Conservation (phyloP, 2,329 filamentous ascomycete species). For the Endothia cerciana region DNA sequence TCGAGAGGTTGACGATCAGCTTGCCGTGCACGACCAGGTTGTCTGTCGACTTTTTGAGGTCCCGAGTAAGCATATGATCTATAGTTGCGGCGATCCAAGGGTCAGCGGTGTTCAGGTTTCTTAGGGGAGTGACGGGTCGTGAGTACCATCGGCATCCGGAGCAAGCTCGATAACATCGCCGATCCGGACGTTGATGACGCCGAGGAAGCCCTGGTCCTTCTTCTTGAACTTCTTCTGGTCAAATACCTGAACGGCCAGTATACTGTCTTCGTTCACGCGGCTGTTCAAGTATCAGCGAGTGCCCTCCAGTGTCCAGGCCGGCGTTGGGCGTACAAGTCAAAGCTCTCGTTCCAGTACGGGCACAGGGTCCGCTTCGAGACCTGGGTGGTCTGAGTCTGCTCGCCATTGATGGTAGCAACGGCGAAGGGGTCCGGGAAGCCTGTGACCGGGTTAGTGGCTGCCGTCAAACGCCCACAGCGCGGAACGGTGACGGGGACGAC, state of each 20-base stretch:
- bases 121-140: conserved; percentile 22
- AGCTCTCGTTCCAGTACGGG: conserved; percentile 99
- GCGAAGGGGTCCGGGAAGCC: conserved; percentile 98
- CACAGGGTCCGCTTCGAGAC: conserved; percentile 98
- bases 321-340: conserved; percentile 80
- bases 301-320: conserved; percentile 12
- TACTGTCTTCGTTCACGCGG: conserved; percentile 90
- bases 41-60: conserved; percentile 97
- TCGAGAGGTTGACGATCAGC: conserved; percentile 94
- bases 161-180: conserved; percentile 92
- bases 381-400: conserved; percentile 96
- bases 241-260: conserved; percentile 96
- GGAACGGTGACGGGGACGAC: conserved; percentile 42
- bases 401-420: conserved; percentile 93
- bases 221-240: conserved; percentile 99
- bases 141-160: conserved; percentile 83
- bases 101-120: conserved; percentile 36
- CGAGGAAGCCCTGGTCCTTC: conserved; percentile 98
- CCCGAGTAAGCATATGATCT: conserved; percentile 98
- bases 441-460: conserved; percentile 46
- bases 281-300: conserved; percentile 51
- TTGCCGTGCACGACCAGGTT: conserved; percentile 98
- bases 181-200: conserved; percentile 95
- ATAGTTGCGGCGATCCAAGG: conserved; percentile 42
- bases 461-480: conserved; percentile 16